phyloP scores from a whole-genome alignment of 306 rosid genomes.

The Casuarina equisetifolia region DNA sequence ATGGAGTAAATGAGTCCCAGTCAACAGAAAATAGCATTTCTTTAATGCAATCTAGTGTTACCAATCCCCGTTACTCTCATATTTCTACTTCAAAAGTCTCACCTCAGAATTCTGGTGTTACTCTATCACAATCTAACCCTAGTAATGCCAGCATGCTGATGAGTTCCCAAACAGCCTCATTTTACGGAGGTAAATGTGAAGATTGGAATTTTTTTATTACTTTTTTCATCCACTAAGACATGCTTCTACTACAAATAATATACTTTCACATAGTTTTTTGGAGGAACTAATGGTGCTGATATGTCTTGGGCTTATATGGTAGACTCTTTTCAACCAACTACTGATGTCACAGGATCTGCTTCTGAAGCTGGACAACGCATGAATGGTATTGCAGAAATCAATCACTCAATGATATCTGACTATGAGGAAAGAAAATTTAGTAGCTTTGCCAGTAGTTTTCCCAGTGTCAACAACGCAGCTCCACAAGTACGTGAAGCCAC shows the following conservation, averaged over 20 bases:
- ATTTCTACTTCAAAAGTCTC: constrained; percentile 36
- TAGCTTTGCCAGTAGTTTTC: constrained; percentile 35
- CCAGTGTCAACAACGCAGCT: constrained; percentile 36
- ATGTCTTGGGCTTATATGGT: constrained; percentile 27
- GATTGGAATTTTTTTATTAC: constrained; percentile 21
- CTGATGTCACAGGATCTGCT: constrained; percentile 27
- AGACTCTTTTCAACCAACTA: constrained; percentile 31
- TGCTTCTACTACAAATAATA: neutral
- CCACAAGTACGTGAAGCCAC: constrained; percentile 44
- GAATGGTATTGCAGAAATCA: constrained; percentile 35
- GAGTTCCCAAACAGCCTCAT: constrained; percentile 36
- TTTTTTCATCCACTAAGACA: constrained; percentile 11
- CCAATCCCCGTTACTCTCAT: constrained; percentile 42
- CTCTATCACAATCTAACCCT: constrained; percentile 39
- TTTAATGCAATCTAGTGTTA: constrained; percentile 42
- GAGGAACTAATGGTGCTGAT: constrained; percentile 17
- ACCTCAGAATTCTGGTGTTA: constrained; percentile 54
- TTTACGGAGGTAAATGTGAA: constrained; percentile 54
- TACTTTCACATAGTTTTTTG: constrained; percentile 22
- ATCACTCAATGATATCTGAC: constrained; percentile 40
- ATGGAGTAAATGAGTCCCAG: constrained; percentile 43
- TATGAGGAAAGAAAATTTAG: constrained; percentile 39
- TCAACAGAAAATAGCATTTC: constrained; percentile 40
- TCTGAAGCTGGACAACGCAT: constrained; percentile 38
- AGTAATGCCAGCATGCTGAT: constrained; percentile 39